Evolutionary conservation across 1,284 basidiomycete species (phyloP).

Genomic region (Sporisorium scitamineum): DNA sequence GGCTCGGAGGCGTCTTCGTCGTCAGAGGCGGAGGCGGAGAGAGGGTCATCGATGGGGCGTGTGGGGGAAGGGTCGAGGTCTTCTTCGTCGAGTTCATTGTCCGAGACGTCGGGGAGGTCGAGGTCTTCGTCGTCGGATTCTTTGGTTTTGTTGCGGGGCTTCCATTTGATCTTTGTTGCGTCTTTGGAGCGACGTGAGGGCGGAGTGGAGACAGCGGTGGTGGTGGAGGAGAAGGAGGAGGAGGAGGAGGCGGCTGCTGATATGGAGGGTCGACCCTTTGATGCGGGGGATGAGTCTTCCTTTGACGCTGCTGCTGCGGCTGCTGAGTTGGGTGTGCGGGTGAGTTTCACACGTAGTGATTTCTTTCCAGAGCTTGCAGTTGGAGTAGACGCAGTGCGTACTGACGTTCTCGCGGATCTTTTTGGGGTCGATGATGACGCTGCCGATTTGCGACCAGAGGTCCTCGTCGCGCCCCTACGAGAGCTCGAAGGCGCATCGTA

Average conservation of each 20-base stretch:
- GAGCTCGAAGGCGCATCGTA: constrained; percentile 44
- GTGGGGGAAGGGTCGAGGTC: constrained; percentile 18
- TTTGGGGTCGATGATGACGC: constrained; percentile 15
- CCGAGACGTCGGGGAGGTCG: constrained; percentile 11
- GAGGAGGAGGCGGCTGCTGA: too few relatives aligned
- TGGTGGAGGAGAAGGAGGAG: not conserved
- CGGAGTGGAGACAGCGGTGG: constrained; percentile 5
- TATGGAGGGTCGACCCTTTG: constrained; percentile 9
- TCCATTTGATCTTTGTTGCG: constrained; percentile 44
- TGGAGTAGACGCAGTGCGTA: constrained; percentile 4
- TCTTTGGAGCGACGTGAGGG: constrained; percentile 25
- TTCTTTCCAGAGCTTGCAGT: constrained; percentile 29
- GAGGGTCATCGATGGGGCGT: not conserved
- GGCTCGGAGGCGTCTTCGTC: constrained; percentile 27
- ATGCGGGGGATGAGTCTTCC: constrained; percentile 13
- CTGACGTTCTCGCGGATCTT: constrained; percentile 12
- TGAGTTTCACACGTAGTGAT: constrained; percentile 42
- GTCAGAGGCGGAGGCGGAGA: constrained; percentile 12
- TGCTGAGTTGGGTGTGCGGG: constrained; percentile 29
- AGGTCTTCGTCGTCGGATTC: constrained; percentile 30
- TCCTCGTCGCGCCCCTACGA: constrained; percentile 7
- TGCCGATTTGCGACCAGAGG: not conserved
- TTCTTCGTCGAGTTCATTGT: constrained; percentile 33
- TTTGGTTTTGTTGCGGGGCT: constrained; percentile 26
- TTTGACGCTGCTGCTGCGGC: constrained; percentile 1